Percentiles rank a stretch among this genome's conserved stretches.
These are phyloP conservation scores for Gaeumannomyces tritici DNA, from an alignment of 2,329 filamentous ascomycete species.

Conservation along the genomic window DNA sequence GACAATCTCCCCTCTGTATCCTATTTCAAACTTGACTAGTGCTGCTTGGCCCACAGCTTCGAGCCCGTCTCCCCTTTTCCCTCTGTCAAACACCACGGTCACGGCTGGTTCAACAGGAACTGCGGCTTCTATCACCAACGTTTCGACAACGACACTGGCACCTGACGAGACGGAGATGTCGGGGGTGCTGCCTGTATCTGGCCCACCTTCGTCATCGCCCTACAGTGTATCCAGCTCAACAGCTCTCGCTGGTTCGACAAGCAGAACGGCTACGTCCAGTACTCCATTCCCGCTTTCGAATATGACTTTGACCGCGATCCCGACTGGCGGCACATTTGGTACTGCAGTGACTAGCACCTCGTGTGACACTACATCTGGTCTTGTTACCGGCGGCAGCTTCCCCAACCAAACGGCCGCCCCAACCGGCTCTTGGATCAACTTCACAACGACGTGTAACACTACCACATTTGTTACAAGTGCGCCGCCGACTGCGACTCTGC, in stretches of 20 bases:
- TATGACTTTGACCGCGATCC: background rate
- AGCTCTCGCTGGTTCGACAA: background rate
- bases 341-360: background rate
- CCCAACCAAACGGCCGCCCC: background rate
- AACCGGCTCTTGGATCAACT: background rate
- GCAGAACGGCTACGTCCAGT: background rate
- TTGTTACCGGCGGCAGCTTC: too few relatives aligned
- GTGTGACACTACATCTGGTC: too few relatives aligned
- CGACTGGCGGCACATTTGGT: background rate
- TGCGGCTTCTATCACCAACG: background rate
- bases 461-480: background rate
- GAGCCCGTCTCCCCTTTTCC: background rate
- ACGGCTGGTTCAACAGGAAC: background rate
- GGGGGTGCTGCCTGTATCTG: background rate
- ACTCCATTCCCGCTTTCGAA: background rate
- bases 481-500: background rate
- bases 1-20: background rate
- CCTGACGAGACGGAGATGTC: background rate
- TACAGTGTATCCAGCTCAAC: background rate
- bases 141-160: background rate
- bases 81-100: background rate
- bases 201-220: background rate
- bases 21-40: background rate
- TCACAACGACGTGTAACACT: background rate
- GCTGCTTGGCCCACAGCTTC: background rate